Percentiles rank a stretch among this genome's conserved stretches.
Conservation (phyloP, 805 yeast species). For the Kuraishia cidri region DNA sequence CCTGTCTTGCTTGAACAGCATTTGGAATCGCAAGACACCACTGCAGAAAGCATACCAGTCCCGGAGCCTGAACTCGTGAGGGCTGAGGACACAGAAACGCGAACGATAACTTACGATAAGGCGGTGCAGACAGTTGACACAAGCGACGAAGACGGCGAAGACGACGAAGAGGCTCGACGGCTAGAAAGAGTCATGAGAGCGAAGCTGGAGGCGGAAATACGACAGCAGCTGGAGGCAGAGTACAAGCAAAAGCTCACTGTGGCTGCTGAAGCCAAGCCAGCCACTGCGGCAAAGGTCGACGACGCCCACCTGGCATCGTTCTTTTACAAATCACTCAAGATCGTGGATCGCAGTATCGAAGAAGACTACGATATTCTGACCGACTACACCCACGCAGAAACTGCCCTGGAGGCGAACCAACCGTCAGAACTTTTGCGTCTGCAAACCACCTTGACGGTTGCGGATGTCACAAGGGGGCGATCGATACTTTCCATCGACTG, state of each 20-base stretch:
- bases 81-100: not conserved
- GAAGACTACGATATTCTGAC: conserved; percentile 17
- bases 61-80: not conserved
- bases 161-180: conserved; percentile 2
- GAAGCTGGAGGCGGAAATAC: conserved; percentile 4
- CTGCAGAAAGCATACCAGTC: too few relatives aligned
- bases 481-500: conserved; percentile 17
- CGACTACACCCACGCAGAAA: conserved; percentile 3
- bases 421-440: too few relatives aligned
- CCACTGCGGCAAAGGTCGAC: too few relatives aligned
- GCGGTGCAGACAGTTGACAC: conserved; percentile 10
- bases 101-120: conserved; percentile 9
- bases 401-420: too few relatives aligned
- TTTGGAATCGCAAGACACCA: too few relatives aligned
- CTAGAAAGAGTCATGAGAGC: conserved; percentile 3
- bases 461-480: conserved; percentile 5
- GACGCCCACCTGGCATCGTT: conserved; percentile 3
- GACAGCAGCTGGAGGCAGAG: conserved; percentile 7
- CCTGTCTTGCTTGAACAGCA: too few relatives aligned
- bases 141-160: conserved; percentile 5
- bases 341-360: conserved; percentile 14
- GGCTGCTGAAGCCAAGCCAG: not conserved
- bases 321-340: conserved; percentile 12
- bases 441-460: too few relatives aligned
- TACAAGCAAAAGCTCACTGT: conserved; percentile 3